phyloP scores from a whole-genome alignment of 495 filamentous ascomycete genomes.

The Aspergillus bridgeri region DNA sequence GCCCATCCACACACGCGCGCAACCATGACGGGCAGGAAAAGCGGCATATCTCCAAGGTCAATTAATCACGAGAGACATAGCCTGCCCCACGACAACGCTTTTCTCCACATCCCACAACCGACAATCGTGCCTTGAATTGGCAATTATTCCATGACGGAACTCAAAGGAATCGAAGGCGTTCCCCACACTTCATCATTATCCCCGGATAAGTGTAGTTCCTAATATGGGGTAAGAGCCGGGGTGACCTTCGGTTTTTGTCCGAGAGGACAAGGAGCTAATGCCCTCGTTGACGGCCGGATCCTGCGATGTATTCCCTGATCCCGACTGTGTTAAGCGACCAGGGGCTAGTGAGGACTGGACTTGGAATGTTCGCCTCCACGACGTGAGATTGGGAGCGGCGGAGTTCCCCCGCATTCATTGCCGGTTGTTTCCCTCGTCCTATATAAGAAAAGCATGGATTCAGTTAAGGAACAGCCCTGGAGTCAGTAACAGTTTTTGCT shows the following conservation, averaged over 20 bases:
- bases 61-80: not conserved
- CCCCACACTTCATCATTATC: not conserved
- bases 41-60: not conserved
- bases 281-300: not conserved
- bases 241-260: not conserved
- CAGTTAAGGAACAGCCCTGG: not conserved
- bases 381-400: not conserved
- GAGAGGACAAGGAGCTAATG: not conserved
- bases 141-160: not conserved
- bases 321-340: not conserved
- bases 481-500: not conserved
- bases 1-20: not conserved
- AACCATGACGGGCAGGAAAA: not conserved
- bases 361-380: not conserved
- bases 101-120: not conserved
- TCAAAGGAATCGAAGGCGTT: not conserved
- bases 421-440: not conserved
- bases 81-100: not conserved
- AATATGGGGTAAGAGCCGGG: not conserved
- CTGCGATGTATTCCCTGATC: not conserved
- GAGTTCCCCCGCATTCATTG: not conserved
- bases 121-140: constrained; percentile 5
- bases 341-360: not conserved
- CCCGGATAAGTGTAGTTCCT: not conserved
- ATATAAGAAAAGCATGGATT: not conserved